Conservation (phyloP, 352 stramenopile genomes). For the Globisporangium sylvaticum region DNA sequence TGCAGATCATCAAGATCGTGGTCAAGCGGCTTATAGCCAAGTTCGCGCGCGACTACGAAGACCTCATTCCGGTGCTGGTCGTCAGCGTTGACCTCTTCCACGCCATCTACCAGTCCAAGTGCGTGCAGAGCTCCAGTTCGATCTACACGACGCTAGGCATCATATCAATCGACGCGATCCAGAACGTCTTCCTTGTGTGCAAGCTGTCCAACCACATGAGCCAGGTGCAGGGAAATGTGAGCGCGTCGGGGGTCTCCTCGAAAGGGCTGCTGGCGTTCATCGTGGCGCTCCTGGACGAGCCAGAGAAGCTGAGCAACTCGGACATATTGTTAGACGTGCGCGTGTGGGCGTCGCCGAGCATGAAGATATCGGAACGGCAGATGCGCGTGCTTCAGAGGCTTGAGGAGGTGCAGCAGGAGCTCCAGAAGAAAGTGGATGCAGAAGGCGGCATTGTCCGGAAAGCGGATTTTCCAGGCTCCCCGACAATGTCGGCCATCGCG, state of each 20-base stretch:
- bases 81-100: conserved; percentile 6
- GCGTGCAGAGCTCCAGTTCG: conserved; percentile 6
- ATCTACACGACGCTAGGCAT: background rate
- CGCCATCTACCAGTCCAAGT: conserved; percentile 10
- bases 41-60: background rate
- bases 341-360: background rate
- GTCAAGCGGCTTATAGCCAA: background rate
- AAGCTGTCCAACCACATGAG: background rate
- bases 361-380: background rate
- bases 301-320: background rate
- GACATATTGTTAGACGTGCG: background rate
- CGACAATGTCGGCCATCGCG: background rate
- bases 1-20: conserved; percentile 1
- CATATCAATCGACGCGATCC: conserved; percentile 1
- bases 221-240: background rate
- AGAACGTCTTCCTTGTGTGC: background rate
- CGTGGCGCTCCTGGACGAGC: background rate
- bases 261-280: background rate
- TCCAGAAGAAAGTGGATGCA: background rate
- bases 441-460: background rate
- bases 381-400: background rate
- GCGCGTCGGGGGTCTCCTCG: background rate
- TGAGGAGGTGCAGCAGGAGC: background rate
- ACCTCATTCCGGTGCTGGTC: background rate
- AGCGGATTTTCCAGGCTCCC: background rate